Base-by-base conservation (phyloP, 2,329 filamentous ascomycete species). In the Escovopsis sp. region DNA sequence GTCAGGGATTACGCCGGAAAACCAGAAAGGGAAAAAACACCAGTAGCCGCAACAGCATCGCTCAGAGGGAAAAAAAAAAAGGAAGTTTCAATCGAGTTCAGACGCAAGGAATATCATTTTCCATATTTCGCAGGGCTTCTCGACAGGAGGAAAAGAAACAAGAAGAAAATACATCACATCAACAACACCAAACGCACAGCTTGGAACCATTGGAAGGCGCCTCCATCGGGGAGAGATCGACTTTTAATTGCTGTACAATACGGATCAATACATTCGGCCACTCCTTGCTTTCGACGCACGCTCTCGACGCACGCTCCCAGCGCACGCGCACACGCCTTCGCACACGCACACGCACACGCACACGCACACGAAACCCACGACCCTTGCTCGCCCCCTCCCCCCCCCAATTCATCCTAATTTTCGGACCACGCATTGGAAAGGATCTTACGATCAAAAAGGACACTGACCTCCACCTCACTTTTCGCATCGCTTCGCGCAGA, bases 221-320 rank as follows among this genome's bases (percentile, higher is more conserved):
- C 53, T 56, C 50, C 48, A 47, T 45, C 47, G 43, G 53, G 51
- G 15, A 14, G 51, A 42, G 24, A 41, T 40, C 45, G 39, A 52
- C 48, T 41, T 57, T 63, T 58, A 62, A 64, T 54, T 53, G 56
- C 53, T 55, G 53, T 53, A 59, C 52, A 58, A 53, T 58, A 20
- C 20, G 20, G 20, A 20, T 20, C n/a, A 20, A 4, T 52, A 43
- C 43, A 41, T 44, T 43, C 47, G 45, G 39, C 46, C 46, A 39
- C 51, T 53, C 53, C 38, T 51, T 49, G 46, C 48, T 45, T 45
- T 47, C 40, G 43, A 39, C 46, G 43, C 27, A 30, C 27, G 27
- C 27, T 30, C 27, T 30, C 27, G 20, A 24, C 33, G 12, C 27
- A 30, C 27, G 27, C 27, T 11, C 27, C 27, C 27, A 30, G 8